Evolutionary conservation across 2,329 filamentous ascomycete genomes (phyloP).

Genomic region (Orbilia quercus): DNA sequence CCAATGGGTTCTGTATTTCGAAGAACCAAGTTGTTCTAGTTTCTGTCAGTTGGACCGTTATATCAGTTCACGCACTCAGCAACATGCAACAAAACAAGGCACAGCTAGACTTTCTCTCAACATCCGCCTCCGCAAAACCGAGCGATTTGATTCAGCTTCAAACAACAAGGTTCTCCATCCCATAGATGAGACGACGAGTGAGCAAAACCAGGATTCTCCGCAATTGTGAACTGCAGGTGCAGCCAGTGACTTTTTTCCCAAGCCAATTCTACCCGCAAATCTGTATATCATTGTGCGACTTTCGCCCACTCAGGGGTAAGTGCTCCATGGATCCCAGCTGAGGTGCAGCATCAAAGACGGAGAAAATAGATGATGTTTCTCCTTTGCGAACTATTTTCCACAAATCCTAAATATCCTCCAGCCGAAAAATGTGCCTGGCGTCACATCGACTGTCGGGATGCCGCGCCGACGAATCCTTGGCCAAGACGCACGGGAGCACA

Average conservation of each 20-base stretch:
- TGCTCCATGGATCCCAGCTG: too few relatives aligned
- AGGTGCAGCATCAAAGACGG: constrained; percentile 32
- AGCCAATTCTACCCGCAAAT: neutral
- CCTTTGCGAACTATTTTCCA: constrained; percentile 42
- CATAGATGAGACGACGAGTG: constrained; percentile 16
- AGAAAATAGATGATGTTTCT: constrained; percentile 21
- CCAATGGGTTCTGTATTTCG: too few relatives aligned
- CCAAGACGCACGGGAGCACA: constrained; percentile 20
- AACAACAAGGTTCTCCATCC: constrained; percentile 13
- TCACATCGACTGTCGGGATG: constrained; percentile 24
- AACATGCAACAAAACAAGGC: too few relatives aligned
- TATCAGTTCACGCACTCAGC: too few relatives aligned
- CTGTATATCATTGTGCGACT: constrained; percentile 1
- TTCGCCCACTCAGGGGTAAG: too few relatives aligned
- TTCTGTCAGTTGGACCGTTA: too few relatives aligned
- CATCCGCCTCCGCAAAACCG: too few relatives aligned
- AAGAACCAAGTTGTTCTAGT: too few relatives aligned
- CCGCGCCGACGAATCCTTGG: constrained; percentile 45
- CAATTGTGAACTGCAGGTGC: constrained; percentile 16
- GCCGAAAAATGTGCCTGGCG: too few relatives aligned
- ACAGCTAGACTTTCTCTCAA: too few relatives aligned
- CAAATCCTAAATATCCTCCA: constrained; percentile 34
- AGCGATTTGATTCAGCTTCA: too few relatives aligned
- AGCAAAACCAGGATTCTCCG: constrained; percentile 25
- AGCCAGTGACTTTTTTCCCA: neutral